Percentiles rank a stretch among this genome's conserved stretches.
These are phyloP conservation scores for Dothiorella sarmentorum DNA, from an alignment of 2,329 filamentous ascomycete species.

Conservation along the genomic window DNA sequence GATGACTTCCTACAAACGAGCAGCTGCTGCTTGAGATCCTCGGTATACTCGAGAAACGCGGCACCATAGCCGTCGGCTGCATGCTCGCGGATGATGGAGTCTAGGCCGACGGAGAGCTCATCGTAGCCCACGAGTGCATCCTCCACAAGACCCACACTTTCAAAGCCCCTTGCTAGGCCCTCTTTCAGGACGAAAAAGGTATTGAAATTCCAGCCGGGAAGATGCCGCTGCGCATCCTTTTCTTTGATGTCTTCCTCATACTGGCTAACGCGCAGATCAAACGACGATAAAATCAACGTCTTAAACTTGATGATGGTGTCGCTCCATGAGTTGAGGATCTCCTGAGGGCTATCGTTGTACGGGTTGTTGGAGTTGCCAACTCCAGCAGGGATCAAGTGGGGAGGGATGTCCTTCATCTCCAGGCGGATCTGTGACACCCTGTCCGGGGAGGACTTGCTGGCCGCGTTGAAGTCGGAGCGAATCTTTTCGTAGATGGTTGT, in stretches of 20 bases:
- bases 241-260: slow-evolving; percentile 98
- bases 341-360: slow-evolving; percentile 70
- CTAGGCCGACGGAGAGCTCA: slow-evolving; percentile 83
- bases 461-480: slow-evolving; percentile 81
- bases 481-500: slow-evolving; percentile 87
- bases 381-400: slow-evolving; percentile 44
- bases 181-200: slow-evolving; percentile 99
- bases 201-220: slow-evolving; percentile 98
- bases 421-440: slow-evolving; percentile 83
- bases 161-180: slow-evolving; percentile 86
- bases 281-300: slow-evolving; percentile 78
- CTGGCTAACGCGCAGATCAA: slow-evolving; percentile 84
- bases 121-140: slow-evolving; percentile 94
- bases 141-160: slow-evolving; percentile 92
- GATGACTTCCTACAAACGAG: slow-evolving; percentile 9
- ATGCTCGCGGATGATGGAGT: slow-evolving; percentile 76
- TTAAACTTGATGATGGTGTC: slow-evolving; percentile 87
- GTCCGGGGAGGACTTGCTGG: slow-evolving; percentile 69
- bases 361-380: slow-evolving; percentile 34
- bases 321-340: slow-evolving; percentile 76
- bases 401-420: slow-evolving; percentile 46
- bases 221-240: slow-evolving; percentile 77
- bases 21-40: slow-evolving; percentile 62
- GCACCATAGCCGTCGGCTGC: slow-evolving; percentile 62
- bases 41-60: slow-evolving; percentile 69